phyloP scores from a whole-genome alignment of 768 basidiomycete species.

The Paxillus rubicundulus region DNA sequence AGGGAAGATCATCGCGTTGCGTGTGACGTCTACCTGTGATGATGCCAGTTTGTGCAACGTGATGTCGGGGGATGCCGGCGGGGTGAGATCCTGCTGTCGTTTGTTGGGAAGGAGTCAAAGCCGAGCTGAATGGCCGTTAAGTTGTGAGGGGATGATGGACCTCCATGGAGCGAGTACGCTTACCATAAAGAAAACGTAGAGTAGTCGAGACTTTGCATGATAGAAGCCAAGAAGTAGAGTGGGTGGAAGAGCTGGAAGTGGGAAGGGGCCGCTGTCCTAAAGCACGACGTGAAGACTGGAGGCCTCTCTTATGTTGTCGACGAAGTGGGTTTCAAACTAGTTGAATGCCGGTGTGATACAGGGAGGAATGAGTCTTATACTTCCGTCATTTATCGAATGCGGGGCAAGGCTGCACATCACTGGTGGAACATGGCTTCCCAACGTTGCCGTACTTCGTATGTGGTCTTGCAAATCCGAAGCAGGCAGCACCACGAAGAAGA shows the following conservation, averaged over 20 bases:
- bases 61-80: slow-evolving; percentile 25
- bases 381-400: slow-evolving; percentile 21
- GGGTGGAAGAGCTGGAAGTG: slow-evolving; percentile 4
- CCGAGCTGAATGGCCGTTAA: slow-evolving; percentile 15
- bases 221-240: not conserved
- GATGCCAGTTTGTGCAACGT: slow-evolving; percentile 31
- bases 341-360: slow-evolving; percentile 21
- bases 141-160: slow-evolving; percentile 1
- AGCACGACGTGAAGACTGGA: slow-evolving; percentile 9
- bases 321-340: slow-evolving; percentile 24
- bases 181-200: slow-evolving; percentile 29
- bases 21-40: slow-evolving; percentile 21
- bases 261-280: slow-evolving; percentile 6
- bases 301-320: slow-evolving; percentile 18
- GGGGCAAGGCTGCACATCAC: slow-evolving; percentile 19
- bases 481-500: slow-evolving; percentile 31
- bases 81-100: slow-evolving; percentile 24
- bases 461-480: slow-evolving; percentile 33
- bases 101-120: slow-evolving; percentile 28
- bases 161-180: not conserved
- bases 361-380: slow-evolving; percentile 28
- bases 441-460: slow-evolving; percentile 26
- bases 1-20: slow-evolving; percentile 35
- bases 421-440: slow-evolving; percentile 27
- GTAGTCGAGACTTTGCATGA: slow-evolving; percentile 26